Evolutionary conservation across 2,329 filamentous ascomycete species (phyloP).

Genomic region (Neocatenulostroma microsporum): DNA sequence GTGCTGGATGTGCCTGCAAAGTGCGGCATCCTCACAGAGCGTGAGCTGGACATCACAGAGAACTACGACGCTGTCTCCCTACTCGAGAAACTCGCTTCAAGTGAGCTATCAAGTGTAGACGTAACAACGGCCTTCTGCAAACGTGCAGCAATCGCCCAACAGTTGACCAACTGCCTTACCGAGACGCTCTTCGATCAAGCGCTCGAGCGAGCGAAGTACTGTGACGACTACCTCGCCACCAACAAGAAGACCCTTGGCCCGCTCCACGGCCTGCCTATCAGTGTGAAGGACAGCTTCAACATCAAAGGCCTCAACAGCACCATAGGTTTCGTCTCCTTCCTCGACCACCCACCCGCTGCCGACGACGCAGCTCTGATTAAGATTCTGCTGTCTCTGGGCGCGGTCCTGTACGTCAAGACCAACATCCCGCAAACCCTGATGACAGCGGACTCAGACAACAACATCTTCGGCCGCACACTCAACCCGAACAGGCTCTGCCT

Average conservation of each 20-base stretch:
- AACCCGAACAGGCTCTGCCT: constrained; percentile 56
- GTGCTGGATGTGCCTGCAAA: constrained; percentile 44
- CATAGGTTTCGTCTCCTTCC: constrained; percentile 48
- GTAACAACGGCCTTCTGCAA: constrained; percentile 30
- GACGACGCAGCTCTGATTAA: constrained; percentile 31
- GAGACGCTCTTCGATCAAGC: constrained; percentile 39
- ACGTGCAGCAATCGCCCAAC: constrained; percentile 21
- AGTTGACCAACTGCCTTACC: constrained; percentile 23
- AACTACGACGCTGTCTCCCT: constrained; percentile 39
- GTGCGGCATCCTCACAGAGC: constrained; percentile 43
- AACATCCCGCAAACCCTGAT: constrained; percentile 45
- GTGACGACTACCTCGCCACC: constrained; percentile 17
- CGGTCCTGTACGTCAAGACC: constrained; percentile 48
- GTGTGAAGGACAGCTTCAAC: constrained; percentile 56
- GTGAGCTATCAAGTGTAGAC: constrained; percentile 10
- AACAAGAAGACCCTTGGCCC: constrained; percentile 16
- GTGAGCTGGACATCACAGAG: constrained; percentile 50
- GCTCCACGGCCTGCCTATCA: constrained; percentile 47
- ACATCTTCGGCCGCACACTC: constrained; percentile 41
- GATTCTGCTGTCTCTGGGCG: constrained; percentile 35
- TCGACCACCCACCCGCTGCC: constrained; percentile 20
- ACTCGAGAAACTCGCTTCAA: constrained; percentile 29
- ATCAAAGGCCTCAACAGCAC: constrained; percentile 51
- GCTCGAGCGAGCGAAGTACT: constrained; percentile 15
- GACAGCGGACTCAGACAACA: constrained; percentile 27